Evolutionary conservation across 2,329 filamentous ascomycete genomes (phyloP), one percentile per base, ranked within the genome.

Genomic region (Diaporthe eres): DNA sequence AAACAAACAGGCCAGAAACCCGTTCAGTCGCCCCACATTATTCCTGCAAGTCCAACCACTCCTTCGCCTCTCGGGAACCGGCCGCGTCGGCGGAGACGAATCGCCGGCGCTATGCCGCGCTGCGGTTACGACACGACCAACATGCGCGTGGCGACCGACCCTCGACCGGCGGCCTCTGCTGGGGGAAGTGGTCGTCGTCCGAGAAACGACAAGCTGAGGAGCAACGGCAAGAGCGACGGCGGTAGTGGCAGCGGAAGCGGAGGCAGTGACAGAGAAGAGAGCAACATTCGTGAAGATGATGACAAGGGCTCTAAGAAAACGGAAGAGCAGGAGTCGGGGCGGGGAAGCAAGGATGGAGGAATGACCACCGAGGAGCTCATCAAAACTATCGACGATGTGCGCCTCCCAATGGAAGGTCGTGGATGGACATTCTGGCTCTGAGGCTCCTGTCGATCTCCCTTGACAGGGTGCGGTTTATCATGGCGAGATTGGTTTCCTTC

Each of bases 351-450:
- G 34, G 44, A 68, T 37, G 44, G 6, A 31, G 47, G 7, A 55
- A 8, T 25, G 28, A 67, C 42, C 28, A n/a, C 42, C 9, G 28
- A 67, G 28, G 53, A 57, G 28, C 17, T 57, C 53, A 57, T 34
- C 28, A 53, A 42, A 7, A 28, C 19, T 28, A 28, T 34, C 5
- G 60, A 63, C 9, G 31, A 63, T 5, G 28, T 70, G 10, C 73
- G 53, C 31, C 4, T 67, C 13, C 61, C 37, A 10, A 19, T 68
- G 12, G 60, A 28, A 28, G 75, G 73, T n/a, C 60, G 68, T 3
- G 75, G 73, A 3, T 75, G 75, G 75, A 75, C 75, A 2, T 77
- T 75, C 31, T 77, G 75, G 73, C 39, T 75, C n/a, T 77, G 61
- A 76, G 31, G 22, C n/a, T 22, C 17, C 4, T 55, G 13, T 10